Conservation (phyloP, 2,329 filamentous ascomycete species). For the Fusarium solani-melongenae region DNA sequence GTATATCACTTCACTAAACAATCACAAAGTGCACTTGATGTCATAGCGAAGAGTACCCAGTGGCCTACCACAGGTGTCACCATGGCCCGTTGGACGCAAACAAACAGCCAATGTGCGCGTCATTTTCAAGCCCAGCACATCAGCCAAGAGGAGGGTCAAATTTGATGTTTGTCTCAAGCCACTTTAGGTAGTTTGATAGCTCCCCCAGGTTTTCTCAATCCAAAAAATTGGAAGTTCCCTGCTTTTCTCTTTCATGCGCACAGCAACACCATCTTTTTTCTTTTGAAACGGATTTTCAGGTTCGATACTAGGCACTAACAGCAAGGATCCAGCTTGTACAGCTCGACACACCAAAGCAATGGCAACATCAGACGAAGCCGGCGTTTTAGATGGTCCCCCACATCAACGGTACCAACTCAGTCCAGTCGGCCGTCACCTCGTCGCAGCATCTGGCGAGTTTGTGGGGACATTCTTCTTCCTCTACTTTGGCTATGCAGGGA, state of each 20-base stretch:
- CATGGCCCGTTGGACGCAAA: not conserved
- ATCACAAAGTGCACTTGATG: not conserved
- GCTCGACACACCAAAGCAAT: not conserved
- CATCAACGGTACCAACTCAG: slow-evolving; percentile 24
- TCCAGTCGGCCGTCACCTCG: slow-evolving; percentile 27
- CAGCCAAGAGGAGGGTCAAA: not conserved
- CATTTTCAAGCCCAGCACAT: not conserved
- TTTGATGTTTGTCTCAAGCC: not conserved
- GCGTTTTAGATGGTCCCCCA: not conserved
- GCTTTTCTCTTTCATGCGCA: not conserved
- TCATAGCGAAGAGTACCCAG: not conserved
- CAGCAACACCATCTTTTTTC: not conserved
- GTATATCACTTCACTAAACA: not conserved
- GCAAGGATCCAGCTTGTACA: not conserved
- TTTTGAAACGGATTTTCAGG: not conserved
- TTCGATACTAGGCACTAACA: not conserved
- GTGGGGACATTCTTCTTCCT: slow-evolving; percentile 38
- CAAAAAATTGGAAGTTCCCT: not conserved
- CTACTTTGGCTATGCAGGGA: slow-evolving; percentile 41
- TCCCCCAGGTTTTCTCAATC: not conserved
- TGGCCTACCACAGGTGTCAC: not conserved
- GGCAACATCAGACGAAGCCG: not conserved
- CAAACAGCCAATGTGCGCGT: not conserved
- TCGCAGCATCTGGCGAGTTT: slow-evolving; percentile 36
- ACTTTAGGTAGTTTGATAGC: not conserved